A percentile compares a stretch with the other conserved stretches of the same genome.
These are phyloP conservation scores for Annulohypoxylon bovei DNA, from an alignment of 495 filamentous ascomycete species.

Conservation along the genomic window DNA sequence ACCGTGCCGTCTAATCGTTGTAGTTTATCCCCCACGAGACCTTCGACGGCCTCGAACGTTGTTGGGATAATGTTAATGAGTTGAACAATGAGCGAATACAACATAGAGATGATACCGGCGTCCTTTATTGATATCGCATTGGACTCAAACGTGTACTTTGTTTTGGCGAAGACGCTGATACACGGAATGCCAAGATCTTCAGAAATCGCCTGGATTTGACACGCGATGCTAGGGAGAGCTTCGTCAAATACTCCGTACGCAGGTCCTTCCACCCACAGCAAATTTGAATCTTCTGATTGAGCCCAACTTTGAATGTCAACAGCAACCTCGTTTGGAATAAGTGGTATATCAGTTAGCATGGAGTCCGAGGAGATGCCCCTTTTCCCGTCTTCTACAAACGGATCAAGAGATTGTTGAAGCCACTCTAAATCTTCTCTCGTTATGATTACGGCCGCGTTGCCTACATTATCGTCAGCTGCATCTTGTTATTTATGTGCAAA, in stretches of 20 bases:
- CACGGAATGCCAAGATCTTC: not conserved
- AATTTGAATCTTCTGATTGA: not conserved
- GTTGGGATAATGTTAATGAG: not conserved
- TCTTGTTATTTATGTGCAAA: not conserved
- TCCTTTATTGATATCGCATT: not conserved
- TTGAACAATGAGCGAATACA: not conserved
- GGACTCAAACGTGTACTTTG: not conserved
- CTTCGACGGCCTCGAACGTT: not conserved
- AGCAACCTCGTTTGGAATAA: constrained; percentile 1
- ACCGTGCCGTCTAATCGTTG: not conserved
- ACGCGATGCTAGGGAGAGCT: not conserved
- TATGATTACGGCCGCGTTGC: not conserved
- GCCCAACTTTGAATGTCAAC: not conserved
- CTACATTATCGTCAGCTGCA: not conserved
- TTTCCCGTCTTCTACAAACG: not conserved
- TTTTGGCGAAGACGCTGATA: constrained; percentile 2
- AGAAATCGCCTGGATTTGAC: not conserved
- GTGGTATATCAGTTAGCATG: not conserved
- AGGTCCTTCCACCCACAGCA: constrained; percentile 7
- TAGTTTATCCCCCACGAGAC: not conserved
- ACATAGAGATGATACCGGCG: not conserved
- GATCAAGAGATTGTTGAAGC: not conserved
- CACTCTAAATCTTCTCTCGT: not conserved
- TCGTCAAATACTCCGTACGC: not conserved
- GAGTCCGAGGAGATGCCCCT: not conserved